Percentiles rank a stretch among this genome's conserved stretches.
Evolutionary conservation across 2,329 filamentous ascomycete genomes (phyloP).

Genomic region (Aureobasidium sp.): DNA sequence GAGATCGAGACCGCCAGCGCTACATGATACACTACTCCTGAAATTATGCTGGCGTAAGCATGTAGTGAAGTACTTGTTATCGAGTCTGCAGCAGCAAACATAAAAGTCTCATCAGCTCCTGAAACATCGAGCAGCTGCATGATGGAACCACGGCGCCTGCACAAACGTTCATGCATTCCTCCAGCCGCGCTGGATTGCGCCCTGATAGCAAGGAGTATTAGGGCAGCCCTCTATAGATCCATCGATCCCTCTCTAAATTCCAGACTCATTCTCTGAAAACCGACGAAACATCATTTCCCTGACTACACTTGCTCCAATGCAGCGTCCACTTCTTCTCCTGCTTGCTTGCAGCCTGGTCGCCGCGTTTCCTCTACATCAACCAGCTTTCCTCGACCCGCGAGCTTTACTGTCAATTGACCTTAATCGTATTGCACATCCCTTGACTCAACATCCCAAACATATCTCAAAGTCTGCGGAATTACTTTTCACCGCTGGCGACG

Average conservation of each 20-base stretch:
- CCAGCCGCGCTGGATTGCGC: not conserved
- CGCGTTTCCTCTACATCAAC: not conserved
- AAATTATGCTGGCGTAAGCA: not conserved
- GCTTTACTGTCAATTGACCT: not conserved
- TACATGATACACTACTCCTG: not conserved
- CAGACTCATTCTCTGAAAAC: not conserved
- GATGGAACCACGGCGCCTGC: not conserved
- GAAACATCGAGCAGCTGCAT: not conserved
- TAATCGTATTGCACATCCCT: not conserved
- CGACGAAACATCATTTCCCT: no score
- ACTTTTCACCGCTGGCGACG: constrained; percentile 19
- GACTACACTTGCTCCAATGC: not conserved
- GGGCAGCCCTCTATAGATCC: not conserved
- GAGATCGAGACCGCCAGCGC: not conserved
- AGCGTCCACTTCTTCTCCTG: not conserved
- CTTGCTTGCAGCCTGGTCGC: not conserved
- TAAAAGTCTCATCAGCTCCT: not conserved
- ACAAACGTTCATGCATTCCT: not conserved
- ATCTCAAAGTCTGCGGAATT: constrained; percentile 22
- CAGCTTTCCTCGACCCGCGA: not conserved
- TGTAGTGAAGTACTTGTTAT: not conserved
- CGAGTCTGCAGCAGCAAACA: not conserved
- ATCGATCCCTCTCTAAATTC: not conserved
- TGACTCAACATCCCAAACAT: constrained; percentile 16
- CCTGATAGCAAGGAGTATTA: not conserved